A percentile compares a stretch with the other conserved stretches of the same genome.
phyloP scores from a whole-genome alignment of 441 rosid species.

The Erodium moschatum region DNA sequence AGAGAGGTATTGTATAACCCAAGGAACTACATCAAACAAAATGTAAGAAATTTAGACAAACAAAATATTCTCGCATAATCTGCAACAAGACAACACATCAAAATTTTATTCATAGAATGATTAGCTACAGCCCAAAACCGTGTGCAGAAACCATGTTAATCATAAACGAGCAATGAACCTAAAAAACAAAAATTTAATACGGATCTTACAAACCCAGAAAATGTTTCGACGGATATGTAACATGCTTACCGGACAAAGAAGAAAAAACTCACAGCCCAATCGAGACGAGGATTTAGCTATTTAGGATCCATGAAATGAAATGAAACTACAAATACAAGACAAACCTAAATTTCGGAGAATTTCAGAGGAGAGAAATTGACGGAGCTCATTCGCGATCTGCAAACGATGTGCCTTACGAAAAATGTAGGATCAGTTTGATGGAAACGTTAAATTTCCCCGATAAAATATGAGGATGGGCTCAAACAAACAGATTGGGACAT shows the following conservation, averaged over 20 bases:
- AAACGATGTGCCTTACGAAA: not conserved
- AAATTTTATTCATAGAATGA: not conserved
- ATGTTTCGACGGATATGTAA: not conserved
- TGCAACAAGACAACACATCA: not conserved
- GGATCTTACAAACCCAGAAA: not conserved
- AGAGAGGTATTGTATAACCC: constrained; percentile 4
- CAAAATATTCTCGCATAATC: constrained; percentile 1
- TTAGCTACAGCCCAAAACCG: constrained; percentile 5
- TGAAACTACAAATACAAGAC: not conserved
- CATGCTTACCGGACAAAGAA: no score
- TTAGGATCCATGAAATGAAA: not conserved
- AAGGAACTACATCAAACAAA: not conserved
- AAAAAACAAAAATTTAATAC: not conserved
- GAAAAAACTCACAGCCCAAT: not conserved
- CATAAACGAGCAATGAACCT: not conserved
- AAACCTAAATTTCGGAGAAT: not conserved
- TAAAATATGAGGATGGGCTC: not conserved
- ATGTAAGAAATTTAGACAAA: not conserved
- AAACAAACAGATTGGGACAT: not conserved
- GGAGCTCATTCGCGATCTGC: not conserved
- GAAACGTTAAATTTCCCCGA: constrained; percentile 4
- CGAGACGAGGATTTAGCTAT: not conserved
- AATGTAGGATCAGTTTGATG: not conserved
- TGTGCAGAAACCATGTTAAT: not conserved
- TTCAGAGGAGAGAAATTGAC: not conserved